These are phyloP conservation scores for Capillidium rhysosporum DNA, from an alignment of 371 early-diverging fungal species.

Conservation along the genomic window DNA sequence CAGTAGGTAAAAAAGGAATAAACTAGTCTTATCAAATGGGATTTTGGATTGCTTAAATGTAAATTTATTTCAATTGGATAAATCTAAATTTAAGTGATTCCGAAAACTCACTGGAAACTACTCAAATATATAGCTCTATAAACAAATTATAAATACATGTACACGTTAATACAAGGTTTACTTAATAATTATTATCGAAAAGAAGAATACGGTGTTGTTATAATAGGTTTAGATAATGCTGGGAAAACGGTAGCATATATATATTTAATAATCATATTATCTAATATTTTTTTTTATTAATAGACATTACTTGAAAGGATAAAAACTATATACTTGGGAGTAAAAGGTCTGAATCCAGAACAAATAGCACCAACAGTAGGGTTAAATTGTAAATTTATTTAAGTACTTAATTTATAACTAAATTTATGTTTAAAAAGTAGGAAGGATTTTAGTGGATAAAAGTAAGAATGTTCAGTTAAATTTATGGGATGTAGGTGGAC, in stretches of 20 bases:
- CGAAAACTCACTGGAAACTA: no score
- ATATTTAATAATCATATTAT: neutral
- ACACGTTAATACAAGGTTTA: conserved; percentile 71
- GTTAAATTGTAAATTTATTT: conserved; percentile 47
- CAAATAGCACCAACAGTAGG: conserved; percentile 89
- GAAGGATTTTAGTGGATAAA: conserved; percentile 43
- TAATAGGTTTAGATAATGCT: conserved; percentile 88
- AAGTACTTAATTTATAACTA: no score
- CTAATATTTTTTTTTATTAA: neutral
- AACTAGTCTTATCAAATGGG: no score
- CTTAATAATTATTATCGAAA: conserved; percentile 65
- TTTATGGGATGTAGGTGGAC: conserved; percentile 93
- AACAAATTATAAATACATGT: conserved; percentile 28
- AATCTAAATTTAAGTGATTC: no score
- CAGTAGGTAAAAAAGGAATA: no score
- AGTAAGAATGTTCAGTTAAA: conserved; percentile 31
- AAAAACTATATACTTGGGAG: conserved; percentile 48
- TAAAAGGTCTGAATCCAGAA: conserved; percentile 56
- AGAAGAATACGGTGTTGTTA: conserved; percentile 83
- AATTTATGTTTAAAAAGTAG: conserved; percentile 25
- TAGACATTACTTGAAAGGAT: conserved; percentile 70
- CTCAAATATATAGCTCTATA: no score
- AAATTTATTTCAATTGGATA: no score
- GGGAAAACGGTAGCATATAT: conserved; percentile 69
- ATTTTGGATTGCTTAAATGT: no score